These are phyloP conservation scores for Saturnispora silvae DNA, from an alignment of 805 yeast genomes.

Conservation along the genomic window DNA sequence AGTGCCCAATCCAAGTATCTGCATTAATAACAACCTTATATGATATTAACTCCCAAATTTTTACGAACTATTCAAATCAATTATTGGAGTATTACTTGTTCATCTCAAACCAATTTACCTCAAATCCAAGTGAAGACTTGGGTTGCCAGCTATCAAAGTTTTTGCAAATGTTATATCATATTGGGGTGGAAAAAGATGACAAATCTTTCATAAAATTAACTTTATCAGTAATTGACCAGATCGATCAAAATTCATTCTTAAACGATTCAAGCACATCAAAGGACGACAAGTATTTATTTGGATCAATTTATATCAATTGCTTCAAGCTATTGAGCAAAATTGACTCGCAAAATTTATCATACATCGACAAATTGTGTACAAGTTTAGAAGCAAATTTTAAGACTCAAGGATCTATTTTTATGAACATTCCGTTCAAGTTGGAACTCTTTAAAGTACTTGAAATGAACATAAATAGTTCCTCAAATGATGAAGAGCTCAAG, in stretches of 20 bases:
- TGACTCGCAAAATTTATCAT: background rate
- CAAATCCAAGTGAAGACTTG: background rate
- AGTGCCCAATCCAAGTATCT: background rate
- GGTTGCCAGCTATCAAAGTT: slow-evolving; percentile 4
- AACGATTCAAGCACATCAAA: background rate
- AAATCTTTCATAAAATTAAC: slow-evolving; percentile 1
- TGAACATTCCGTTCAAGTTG: slow-evolving; percentile 1
- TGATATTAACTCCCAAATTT: background rate
- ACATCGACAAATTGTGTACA: background rate
- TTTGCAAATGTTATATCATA: background rate
- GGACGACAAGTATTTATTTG: slow-evolving; percentile 1
- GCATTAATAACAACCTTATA: background rate
- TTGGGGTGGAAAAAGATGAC: background rate
- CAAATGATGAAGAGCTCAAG: background rate
- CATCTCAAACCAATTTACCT: background rate
- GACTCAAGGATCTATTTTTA: background rate
- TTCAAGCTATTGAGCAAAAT: background rate
- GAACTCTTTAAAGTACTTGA: background rate
- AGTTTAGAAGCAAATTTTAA: background rate
- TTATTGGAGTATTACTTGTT: slow-evolving; percentile 2
- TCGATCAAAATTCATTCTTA: background rate
- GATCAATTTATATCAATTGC: slow-evolving; percentile 1
- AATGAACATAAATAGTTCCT: background rate
- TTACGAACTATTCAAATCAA: background rate
- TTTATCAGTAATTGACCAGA: background rate